Evolutionary conservation across 179 eudicot genomes (phyloP), one percentile per base, ranked within the genome.

Genomic region (Patellifolia procumbens): DNA sequence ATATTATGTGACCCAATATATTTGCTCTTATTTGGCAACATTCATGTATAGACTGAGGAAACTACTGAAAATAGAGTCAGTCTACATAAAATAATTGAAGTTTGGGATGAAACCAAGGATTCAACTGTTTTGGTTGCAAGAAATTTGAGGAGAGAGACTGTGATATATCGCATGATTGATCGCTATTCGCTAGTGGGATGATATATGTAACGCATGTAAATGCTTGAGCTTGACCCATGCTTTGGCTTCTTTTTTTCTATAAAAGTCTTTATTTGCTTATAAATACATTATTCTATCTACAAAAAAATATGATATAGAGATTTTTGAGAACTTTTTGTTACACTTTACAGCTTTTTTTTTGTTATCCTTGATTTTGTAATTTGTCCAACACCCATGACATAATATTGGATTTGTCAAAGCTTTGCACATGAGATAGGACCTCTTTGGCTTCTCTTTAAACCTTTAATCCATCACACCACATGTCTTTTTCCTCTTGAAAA

Each of bases 371-470:
- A 66, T 67, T 55, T 66, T 29, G 67, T 5, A 7, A 15, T 42
- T 24, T 76, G 75, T 26, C 79, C 59, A 29, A 68, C 22, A 2
- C 9, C 79, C 29, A 55, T 31, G 49, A 19, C 58, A 37, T 37
- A 8, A 26, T 3, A 39, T 28, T 78, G 55, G 65, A 52, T 64
- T 71, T 62, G 69, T 64, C 53, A 72, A 78, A 34, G 45, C 28
- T 19, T 64, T 64, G 76, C 71, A 78, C 71, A 62, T 78, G 80
- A 58, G 32, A 53, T 63, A 37, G 31, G 75, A 67, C 69, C 80
- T 59, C 22, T 70, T 42, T 20, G 22, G 74, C 45, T 39, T 68
- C 43, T 59, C 22, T 22, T 24, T 48, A 22, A 20, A 26, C 75
- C 22, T 53, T 59, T 70, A 26, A 56, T 37, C 70, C 75, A 70